A percentile compares a stretch with the other conserved stretches of the same genome.
phyloP scores from a whole-genome alignment of 2,329 filamentous ascomycete species.

The Penicillium sclerotiorum region DNA sequence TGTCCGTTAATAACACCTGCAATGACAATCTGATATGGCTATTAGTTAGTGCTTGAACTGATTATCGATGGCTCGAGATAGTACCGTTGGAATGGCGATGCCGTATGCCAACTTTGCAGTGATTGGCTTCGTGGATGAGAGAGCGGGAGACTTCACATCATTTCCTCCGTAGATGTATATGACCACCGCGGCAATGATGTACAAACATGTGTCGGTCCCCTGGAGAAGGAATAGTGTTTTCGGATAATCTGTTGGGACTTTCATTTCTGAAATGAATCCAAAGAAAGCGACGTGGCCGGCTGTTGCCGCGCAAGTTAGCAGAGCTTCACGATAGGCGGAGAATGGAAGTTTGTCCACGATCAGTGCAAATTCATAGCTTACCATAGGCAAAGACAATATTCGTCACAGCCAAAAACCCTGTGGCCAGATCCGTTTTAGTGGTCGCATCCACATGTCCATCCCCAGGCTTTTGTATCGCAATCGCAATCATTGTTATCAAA shows the following conservation, averaged over 20 bases:
- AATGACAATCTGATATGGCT: conserved; percentile 60
- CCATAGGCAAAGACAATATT: conserved; percentile 74
- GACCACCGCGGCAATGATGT: conserved; percentile 65
- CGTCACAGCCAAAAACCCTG: conserved; percentile 63
- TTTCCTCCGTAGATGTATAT: conserved; percentile 69
- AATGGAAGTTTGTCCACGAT: background rate
- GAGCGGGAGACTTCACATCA: conserved; percentile 64
- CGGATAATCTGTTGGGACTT: conserved; percentile 60
- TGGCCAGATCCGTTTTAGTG: conserved; percentile 49
- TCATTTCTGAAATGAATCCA: conserved; percentile 65
- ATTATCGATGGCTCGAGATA: background rate
- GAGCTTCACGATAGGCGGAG: background rate
- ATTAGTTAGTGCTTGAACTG: background rate
- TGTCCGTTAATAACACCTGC: conserved; percentile 71
- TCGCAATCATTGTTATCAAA: conserved; percentile 66
- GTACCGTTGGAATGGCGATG: conserved; percentile 64
- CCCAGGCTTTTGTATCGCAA: conserved; percentile 56
- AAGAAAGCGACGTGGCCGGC: conserved; percentile 68
- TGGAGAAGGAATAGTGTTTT: conserved; percentile 66
- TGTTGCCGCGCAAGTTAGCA: background rate
- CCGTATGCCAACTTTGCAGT: conserved; percentile 68
- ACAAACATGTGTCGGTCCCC: conserved; percentile 60
- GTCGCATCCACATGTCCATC: conserved; percentile 38
- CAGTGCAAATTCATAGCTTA: conserved; percentile 6
- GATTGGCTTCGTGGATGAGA: conserved; percentile 60